Percentiles rank a stretch among this genome's conserved stretches.
Evolutionary conservation across 2,329 filamentous ascomycete species (phyloP).

Genomic region (Diplodia intermedia): DNA sequence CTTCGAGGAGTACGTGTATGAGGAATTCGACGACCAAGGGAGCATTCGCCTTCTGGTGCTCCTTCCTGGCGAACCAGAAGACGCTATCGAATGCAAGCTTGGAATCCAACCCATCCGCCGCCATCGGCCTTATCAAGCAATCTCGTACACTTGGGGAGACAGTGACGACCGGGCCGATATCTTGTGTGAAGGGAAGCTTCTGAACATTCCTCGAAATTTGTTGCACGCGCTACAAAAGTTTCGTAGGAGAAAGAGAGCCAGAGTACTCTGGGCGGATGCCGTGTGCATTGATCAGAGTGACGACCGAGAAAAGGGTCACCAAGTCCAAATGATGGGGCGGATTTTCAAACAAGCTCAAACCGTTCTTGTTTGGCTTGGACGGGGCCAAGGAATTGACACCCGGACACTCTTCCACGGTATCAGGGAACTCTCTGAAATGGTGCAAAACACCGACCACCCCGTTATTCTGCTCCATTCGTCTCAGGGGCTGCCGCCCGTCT

Average conservation of each 20-base stretch:
- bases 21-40: not conserved
- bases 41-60: slow-evolving; percentile 8
- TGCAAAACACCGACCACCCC: too few relatives aligned
- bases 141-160: slow-evolving; percentile 34
- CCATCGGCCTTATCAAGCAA: slow-evolving; percentile 28
- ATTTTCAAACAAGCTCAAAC: slow-evolving; percentile 28
- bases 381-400: not conserved
- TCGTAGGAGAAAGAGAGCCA: not conserved
- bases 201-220: slow-evolving; percentile 13
- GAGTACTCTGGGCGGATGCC: slow-evolving; percentile 34
- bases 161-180: not conserved
- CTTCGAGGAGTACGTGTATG: not conserved
- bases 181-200: slow-evolving; percentile 23
- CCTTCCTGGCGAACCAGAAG: not conserved
- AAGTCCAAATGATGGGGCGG: slow-evolving; percentile 32
- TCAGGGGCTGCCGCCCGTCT: not conserved
- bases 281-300: slow-evolving; percentile 34
- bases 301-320: slow-evolving; percentile 22
- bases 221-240: slow-evolving; percentile 21
- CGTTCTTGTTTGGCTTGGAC: slow-evolving; percentile 31
- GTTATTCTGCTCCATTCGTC: fast-evolving
- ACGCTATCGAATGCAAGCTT: not conserved
- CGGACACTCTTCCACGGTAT: not conserved
- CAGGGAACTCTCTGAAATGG: not conserved
- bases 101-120: not conserved